These are phyloP conservation scores for Candida schatavii DNA, from an alignment of 805 yeast species.

Conservation along the genomic window DNA sequence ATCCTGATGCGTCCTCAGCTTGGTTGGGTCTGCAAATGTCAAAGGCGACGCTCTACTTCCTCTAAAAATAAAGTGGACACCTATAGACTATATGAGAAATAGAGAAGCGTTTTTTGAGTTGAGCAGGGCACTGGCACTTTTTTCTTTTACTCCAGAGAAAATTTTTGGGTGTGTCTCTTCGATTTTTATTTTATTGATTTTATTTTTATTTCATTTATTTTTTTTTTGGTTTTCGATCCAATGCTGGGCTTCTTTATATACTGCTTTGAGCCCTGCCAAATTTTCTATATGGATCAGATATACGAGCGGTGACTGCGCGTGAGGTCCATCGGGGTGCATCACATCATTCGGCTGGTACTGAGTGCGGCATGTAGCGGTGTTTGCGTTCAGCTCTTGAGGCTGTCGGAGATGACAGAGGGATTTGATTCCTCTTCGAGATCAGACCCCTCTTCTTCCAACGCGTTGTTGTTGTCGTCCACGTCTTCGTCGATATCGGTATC, in stretches of 20 bases:
- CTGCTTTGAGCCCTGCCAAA: too few species aligned
- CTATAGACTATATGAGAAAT: not conserved
- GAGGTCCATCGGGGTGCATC: too few species aligned
- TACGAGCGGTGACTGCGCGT: too few species aligned
- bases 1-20: too few species aligned
- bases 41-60: not conserved
- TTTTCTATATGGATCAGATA: too few species aligned
- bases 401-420: slow-evolving; percentile 28
- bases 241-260: too few species aligned
- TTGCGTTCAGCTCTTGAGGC: slow-evolving; percentile 12
- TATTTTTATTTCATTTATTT: not conserved
- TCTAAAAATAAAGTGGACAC: not conserved
- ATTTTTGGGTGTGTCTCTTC: not conserved
- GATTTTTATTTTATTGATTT: not conserved
- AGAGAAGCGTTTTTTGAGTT: too few species aligned
- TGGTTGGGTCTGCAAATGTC: too few species aligned
- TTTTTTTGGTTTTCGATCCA: not conserved
- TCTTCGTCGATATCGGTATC: not conserved
- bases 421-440: slow-evolving; percentile 12
- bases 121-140: too few species aligned
- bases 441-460: slow-evolving; percentile 12
- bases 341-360: too few species aligned
- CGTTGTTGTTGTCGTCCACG: not conserved
- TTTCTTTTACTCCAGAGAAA: too few species aligned
- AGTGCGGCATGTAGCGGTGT: too few species aligned